phyloP scores from a whole-genome alignment of 179 eudicot genomes.

The Drosera spatulata region DNA sequence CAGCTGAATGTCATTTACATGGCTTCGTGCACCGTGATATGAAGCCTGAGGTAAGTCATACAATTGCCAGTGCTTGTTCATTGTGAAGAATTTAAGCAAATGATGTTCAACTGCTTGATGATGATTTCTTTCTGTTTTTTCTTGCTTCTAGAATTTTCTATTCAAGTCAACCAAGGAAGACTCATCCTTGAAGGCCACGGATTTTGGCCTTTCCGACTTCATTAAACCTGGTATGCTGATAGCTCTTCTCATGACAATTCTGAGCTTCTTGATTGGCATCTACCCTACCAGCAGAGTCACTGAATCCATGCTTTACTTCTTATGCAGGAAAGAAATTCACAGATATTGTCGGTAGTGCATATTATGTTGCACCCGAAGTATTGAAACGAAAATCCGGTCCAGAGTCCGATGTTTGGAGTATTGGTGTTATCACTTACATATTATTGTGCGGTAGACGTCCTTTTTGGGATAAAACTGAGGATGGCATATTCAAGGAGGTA shows the following conservation, averaged over 20 bases:
- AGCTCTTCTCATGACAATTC: too few relatives aligned
- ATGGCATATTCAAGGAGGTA: slow-evolving; percentile 95
- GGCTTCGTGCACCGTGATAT: slow-evolving; percentile 98
- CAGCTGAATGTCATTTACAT: slow-evolving; percentile 95
- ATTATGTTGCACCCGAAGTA: slow-evolving; percentile 98
- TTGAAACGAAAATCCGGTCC: slow-evolving; percentile 90
- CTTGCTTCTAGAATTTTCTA: slow-evolving; percentile 62
- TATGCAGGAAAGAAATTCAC: slow-evolving; percentile 72
- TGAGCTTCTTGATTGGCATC: too few relatives aligned
- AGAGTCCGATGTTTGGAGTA: slow-evolving; percentile 98
- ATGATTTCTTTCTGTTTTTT: slow-evolving; percentile 1
- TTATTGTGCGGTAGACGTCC: slow-evolving; percentile 97
- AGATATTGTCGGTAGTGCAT: slow-evolving; percentile 96
- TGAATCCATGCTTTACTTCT: background rate
- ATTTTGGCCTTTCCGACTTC: slow-evolving; percentile 94
- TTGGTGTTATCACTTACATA: slow-evolving; percentile 94
- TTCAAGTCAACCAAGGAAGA: slow-evolving; percentile 78
- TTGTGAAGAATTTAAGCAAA: background rate
- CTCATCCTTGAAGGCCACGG: slow-evolving; percentile 86
- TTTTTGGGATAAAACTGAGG: slow-evolving; percentile 98
- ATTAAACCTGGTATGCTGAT: slow-evolving; percentile 68
- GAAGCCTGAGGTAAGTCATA: slow-evolving; percentile 90
- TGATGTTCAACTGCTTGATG: too few relatives aligned
- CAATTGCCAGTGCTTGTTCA: background rate
- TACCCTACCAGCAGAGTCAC: background rate